Conservation (phyloP, 345 rosid species). For the Eucalyptus viminalis region DNA sequence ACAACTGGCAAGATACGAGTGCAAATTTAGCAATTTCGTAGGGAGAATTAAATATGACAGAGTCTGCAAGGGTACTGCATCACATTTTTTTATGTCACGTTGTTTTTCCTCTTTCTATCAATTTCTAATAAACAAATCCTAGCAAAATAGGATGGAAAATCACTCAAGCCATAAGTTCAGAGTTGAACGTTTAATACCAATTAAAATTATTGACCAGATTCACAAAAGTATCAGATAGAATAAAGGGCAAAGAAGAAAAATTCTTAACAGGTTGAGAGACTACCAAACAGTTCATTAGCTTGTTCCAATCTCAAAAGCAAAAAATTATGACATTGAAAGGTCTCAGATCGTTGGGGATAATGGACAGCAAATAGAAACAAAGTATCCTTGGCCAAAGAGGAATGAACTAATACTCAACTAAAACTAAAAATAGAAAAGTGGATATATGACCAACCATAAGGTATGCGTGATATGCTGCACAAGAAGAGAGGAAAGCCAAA, state of each 20-base stretch:
- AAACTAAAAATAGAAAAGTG: background rate
- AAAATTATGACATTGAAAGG: background rate
- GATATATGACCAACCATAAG: background rate
- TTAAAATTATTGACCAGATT: background rate
- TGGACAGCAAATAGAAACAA: background rate
- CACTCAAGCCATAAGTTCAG: background rate
- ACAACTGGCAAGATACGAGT: background rate
- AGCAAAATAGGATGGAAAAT: background rate
- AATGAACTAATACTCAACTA: background rate
- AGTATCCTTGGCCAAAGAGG: background rate
- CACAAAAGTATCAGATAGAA: background rate
- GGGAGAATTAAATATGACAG: background rate
- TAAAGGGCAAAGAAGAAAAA: background rate
- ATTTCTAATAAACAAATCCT: background rate
- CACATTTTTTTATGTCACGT: background rate
- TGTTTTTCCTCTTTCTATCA: background rate
- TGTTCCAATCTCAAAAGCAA: background rate
- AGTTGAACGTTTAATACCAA: background rate
- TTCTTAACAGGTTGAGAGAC: background rate
- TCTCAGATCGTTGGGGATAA: background rate
- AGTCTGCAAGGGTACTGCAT: background rate
- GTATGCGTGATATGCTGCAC: background rate
- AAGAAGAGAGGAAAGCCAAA: background rate
- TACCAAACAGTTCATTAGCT: background rate
- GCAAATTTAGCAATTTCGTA: background rate